A percentile compares a stretch with the other conserved stretches of the same genome.
These are phyloP conservation scores for Tardiomyces digboiensis DNA, from an alignment of 1,139 yeast genomes.

Conservation along the genomic window DNA sequence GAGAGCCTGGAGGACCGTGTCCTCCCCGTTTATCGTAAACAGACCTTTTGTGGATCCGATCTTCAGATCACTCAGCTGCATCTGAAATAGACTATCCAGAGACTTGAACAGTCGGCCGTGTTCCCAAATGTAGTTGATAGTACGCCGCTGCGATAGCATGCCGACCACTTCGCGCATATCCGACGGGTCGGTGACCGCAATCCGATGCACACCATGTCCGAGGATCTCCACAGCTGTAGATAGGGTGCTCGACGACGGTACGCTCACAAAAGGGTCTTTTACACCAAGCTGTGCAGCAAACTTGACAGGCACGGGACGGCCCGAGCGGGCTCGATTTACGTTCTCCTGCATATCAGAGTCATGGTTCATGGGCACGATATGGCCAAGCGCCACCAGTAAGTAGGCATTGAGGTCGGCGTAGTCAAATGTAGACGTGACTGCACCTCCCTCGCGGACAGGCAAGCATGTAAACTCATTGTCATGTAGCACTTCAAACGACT, in stretches of 20 bases:
- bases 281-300: slow-evolving; percentile 73
- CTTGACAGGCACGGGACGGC: slow-evolving; percentile 56
- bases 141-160: slow-evolving; percentile 79
- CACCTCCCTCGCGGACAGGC: slow-evolving; percentile 53
- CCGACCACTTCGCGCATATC: slow-evolving; percentile 39
- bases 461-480: slow-evolving; percentile 70
- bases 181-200: slow-evolving; percentile 61
- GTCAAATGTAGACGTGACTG: slow-evolving; percentile 73
- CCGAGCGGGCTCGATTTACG: slow-evolving; percentile 27
- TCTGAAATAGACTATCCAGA: slow-evolving; percentile 62
- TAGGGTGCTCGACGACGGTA: slow-evolving; percentile 59
- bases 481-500: slow-evolving; percentile 73
- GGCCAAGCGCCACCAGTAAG: slow-evolving; percentile 63
- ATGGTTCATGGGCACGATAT: slow-evolving; percentile 31
- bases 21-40: slow-evolving; percentile 76
- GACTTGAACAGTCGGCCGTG: slow-evolving; percentile 79
- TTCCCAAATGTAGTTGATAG: slow-evolving; percentile 80
- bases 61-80: slow-evolving; percentile 53
- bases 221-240: slow-evolving; percentile 71
- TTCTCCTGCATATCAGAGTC: slow-evolving; percentile 18
- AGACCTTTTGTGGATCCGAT: slow-evolving; percentile 61
- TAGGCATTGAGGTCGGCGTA: slow-evolving; percentile 87
- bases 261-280: slow-evolving; percentile 76
- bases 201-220: slow-evolving; percentile 88
- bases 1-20: slow-evolving; percentile 76